Conservation (phyloP, 2,329 filamentous ascomycete genomes). For the Ramularia endophylla region DNA sequence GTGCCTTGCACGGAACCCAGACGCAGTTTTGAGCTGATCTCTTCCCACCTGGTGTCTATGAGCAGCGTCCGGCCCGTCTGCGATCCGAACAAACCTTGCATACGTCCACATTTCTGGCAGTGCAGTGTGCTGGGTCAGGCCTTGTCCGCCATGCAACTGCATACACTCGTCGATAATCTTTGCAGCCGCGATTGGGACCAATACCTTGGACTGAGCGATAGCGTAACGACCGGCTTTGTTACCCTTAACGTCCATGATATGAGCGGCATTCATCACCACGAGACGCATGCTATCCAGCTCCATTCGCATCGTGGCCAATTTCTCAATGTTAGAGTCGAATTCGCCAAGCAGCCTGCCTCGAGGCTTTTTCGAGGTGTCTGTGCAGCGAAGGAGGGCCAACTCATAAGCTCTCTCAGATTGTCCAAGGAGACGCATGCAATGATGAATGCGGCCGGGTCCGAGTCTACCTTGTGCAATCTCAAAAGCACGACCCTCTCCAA, state of each 20-base stretch:
- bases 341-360: constrained; percentile 80
- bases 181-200: constrained; percentile 73
- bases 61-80: constrained; percentile 90
- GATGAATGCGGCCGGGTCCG: constrained; percentile 93
- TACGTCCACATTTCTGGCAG: constrained; percentile 53
- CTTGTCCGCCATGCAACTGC: constrained; percentile 82
- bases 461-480: constrained; percentile 96
- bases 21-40: constrained; percentile 68
- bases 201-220: constrained; percentile 88
- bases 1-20: constrained; percentile 50
- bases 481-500: constrained; percentile 91
- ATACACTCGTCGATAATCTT: constrained; percentile 89
- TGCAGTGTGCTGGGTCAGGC: constrained; percentile 88
- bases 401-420: constrained; percentile 83
- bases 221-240: constrained; percentile 84
- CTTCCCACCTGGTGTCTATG: constrained; percentile 73
- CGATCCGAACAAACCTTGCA: constrained; percentile 25
- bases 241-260: constrained; percentile 81
- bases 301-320: constrained; percentile 82
- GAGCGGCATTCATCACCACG: constrained; percentile 84
- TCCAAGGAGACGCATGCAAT: constrained; percentile 91
- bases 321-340: constrained; percentile 90
- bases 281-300: constrained; percentile 88
- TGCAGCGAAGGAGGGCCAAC: constrained; percentile 87
- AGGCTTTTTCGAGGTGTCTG: constrained; percentile 80